Conservation (phyloP, 306 rosid species). For the Fagus crenata region DNA sequence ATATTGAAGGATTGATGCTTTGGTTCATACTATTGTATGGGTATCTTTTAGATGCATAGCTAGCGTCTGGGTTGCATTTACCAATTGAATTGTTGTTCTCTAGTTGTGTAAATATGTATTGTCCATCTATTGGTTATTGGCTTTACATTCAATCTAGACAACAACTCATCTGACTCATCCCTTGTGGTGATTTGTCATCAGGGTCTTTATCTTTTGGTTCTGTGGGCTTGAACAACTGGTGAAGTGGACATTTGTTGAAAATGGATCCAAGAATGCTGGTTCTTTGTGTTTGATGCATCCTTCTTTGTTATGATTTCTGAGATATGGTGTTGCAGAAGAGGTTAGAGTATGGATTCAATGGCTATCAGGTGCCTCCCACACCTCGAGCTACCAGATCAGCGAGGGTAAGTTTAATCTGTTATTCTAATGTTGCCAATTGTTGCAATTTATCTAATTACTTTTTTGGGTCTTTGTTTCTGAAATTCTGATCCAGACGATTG, state of each 20-base stretch:
- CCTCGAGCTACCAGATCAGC: constrained; percentile 72
- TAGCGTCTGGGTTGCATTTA: neutral
- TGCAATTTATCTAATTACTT: constrained; percentile 18
- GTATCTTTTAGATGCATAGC: neutral
- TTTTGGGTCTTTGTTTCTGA: neutral
- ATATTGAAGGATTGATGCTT: neutral
- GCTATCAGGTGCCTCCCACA: constrained; percentile 63
- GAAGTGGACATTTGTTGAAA: constrained; percentile 25
- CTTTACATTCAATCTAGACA: neutral
- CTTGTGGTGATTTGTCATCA: constrained; percentile 23
- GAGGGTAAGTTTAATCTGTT: constrained; percentile 52
- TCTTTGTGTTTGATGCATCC: constrained; percentile 33
- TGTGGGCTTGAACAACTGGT: constrained; percentile 20
- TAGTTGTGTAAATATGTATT: neutral
- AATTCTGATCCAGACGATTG: constrained; percentile 25
- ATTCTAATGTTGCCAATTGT: constrained; percentile 3
- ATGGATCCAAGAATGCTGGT: constrained; percentile 15
- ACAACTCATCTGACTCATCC: constrained; percentile 14
- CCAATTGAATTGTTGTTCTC: neutral
- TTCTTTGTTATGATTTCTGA: constrained; percentile 64
- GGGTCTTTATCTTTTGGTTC: constrained; percentile 34
- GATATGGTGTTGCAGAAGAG: constrained; percentile 81
- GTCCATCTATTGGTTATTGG: neutral
- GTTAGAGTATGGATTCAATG: constrained; percentile 76
- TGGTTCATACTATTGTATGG: neutral